Evolutionary conservation across 331 rosid genomes (phyloP), one percentile per base, ranked within the genome.

Genomic region (Quercus tomentella): DNA sequence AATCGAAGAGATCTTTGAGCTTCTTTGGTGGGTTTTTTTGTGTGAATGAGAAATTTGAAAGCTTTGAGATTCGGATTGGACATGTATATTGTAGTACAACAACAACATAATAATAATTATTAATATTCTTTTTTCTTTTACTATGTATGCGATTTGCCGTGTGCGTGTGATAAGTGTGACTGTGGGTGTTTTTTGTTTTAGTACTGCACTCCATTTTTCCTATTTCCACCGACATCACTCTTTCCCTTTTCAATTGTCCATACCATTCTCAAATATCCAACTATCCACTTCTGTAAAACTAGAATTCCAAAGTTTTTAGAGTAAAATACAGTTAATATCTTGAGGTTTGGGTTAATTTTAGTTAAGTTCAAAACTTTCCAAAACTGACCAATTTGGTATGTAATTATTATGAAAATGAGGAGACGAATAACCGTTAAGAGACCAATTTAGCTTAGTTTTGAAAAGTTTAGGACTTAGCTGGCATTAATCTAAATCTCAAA

Each of bases 221-320:
- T 82, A 78, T 86, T 85, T 86, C 91, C 88, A 81, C 89, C 91
- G 91, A 85, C 91, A 86, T 80, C 23, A 56, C 37, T 31, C 62
- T 0, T 0, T 1, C 52, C 33, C 82, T 69, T 72, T 54, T 68
- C 37, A 73, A 57, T 81, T 73, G 81, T 22, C 37, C 69, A 25
- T 4, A 1, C 41, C 21, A 26, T 15, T 25, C n/a, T 7, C n/a
- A 12, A 49, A 49, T 49, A 49, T 11, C 17, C 4, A 49, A 49
- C 54, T 1, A 49, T 49, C 55, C 55, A 49, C 55, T 49, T 49
- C 5, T 12, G 18, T 49, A 14, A 12, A 3, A 45, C 4, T 10
- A 45, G 0, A 45, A 12, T 45, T 2, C 4, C 54, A 2, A 45
- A 45, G 16, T 45, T 45, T 45, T 45, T 45, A 45, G 16, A 4